Percentiles rank a stretch among this genome's conserved stretches.
Conservation (phyloP, 306 rosid species). For the Casuarina glauca region DNA sequence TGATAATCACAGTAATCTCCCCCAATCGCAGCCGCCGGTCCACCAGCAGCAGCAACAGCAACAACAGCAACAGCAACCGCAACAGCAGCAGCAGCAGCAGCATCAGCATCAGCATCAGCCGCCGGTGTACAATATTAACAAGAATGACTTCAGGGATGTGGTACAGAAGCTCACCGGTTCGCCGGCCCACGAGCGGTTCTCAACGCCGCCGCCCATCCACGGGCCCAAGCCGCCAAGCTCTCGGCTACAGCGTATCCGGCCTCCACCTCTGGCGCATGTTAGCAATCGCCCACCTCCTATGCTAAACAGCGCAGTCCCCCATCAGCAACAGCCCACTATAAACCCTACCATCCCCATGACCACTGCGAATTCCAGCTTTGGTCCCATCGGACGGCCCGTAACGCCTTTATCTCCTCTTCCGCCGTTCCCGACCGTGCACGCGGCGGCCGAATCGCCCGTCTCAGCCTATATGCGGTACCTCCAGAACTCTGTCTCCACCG, state of each 20-base stretch:
- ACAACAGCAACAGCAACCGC: background rate
- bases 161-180: conserved; percentile 98
- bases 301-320: conserved; percentile 36
- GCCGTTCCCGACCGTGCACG: conserved; percentile 84
- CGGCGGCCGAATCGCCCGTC: conserved; percentile 88
- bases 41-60: background rate
- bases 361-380: conserved; percentile 24
- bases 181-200: conserved; percentile 83
- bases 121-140: conserved; percentile 96
- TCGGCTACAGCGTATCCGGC: conserved; percentile 92
- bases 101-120: conserved; percentile 73
- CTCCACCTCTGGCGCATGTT: conserved; percentile 82
- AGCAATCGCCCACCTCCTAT: conserved; percentile 60
- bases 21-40: conserved; percentile 4
- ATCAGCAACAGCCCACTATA: conserved; percentile 24
- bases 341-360: conserved; percentile 34
- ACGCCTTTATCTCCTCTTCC: conserved; percentile 88
- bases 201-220: conserved; percentile 73
- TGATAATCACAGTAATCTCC: conserved; percentile 22
- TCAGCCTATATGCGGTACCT: conserved; percentile 84
- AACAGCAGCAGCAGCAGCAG: conserved; percentile 28
- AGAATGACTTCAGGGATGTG: conserved; percentile 89
- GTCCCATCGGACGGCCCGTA: conserved; percentile 47
- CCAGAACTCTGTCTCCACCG: conserved; percentile 43
- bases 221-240: conserved; percentile 81